Percentiles rank a stretch among this genome's conserved stretches.
These are phyloP conservation scores for Colletotrichum agaves DNA, from an alignment of 2,329 filamentous ascomycete genomes.

Conservation along the genomic window DNA sequence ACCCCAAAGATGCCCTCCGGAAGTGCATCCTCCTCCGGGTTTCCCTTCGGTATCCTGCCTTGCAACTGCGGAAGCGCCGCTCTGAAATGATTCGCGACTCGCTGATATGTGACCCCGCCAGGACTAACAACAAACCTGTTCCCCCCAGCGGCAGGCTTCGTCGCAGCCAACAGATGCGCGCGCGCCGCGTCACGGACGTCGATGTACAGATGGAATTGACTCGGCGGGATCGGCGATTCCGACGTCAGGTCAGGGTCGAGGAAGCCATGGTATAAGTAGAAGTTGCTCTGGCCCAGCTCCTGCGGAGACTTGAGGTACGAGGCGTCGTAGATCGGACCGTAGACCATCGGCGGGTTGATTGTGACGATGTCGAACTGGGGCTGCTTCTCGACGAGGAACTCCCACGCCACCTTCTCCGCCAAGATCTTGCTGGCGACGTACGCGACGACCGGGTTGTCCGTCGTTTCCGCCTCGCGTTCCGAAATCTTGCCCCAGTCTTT, in stretches of 20 bases:
- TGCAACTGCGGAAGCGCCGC: constrained; percentile 38
- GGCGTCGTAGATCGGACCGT: constrained; percentile 24
- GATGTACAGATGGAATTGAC: constrained; percentile 41
- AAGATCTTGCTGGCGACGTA: constrained; percentile 60
- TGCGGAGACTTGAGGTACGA: not conserved
- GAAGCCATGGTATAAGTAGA: constrained; percentile 20
- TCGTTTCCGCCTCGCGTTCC: not conserved
- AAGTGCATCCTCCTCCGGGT: constrained; percentile 33
- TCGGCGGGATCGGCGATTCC: constrained; percentile 33
- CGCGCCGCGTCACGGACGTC: constrained; percentile 44
- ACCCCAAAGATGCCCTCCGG: constrained; percentile 38
- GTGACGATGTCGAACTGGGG: constrained; percentile 52
- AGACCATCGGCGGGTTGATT: constrained; percentile 32
- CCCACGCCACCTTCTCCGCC: constrained; percentile 47
- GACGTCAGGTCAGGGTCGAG: constrained; percentile 4
- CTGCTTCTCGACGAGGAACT: constrained; percentile 45
- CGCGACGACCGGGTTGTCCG: constrained; percentile 56
- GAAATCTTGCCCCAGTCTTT: constrained; percentile 52
- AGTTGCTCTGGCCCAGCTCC: constrained; percentile 30
- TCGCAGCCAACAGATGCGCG: constrained; percentile 42
- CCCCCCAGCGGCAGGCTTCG: constrained; percentile 41
- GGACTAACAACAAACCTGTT: constrained; percentile 41
- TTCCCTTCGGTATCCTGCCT: constrained; percentile 39
- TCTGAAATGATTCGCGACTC: constrained; percentile 39
- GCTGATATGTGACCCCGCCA: constrained; percentile 39